Conservation (phyloP, 805 yeast genomes). For the Kodamaea fukazawae region DNA sequence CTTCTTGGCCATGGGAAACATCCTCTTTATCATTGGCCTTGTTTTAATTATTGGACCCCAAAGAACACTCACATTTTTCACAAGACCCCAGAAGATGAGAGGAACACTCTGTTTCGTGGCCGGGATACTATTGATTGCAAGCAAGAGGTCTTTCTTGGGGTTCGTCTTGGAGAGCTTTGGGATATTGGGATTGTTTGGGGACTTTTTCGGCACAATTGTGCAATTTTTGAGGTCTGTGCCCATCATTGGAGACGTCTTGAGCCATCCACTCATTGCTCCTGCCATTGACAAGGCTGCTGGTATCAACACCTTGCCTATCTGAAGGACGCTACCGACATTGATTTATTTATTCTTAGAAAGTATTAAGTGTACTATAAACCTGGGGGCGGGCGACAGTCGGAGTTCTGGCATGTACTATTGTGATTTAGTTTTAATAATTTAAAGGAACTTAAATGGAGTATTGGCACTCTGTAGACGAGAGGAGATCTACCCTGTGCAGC, state of each 20-base stretch:
- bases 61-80: conserved; percentile 76
- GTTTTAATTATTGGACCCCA: conserved; percentile 84
- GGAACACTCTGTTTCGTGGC: conserved; percentile 76
- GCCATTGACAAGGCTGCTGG: conserved; percentile 44
- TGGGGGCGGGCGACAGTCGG: background rate
- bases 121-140: conserved; percentile 74
- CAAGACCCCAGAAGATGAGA: conserved; percentile 81
- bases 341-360: background rate
- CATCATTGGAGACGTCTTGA: conserved; percentile 76
- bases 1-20: conserved; percentile 84
- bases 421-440: background rate
- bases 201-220: conserved; percentile 85
- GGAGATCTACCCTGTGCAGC: background rate
- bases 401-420: background rate
- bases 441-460: background rate
- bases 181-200: conserved; percentile 87
- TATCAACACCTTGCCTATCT: conserved; percentile 40
- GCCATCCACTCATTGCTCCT: conserved; percentile 83
- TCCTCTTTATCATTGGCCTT: conserved; percentile 76
- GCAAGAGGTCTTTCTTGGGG: conserved; percentile 79
- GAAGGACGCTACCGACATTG: conserved; percentile 1
- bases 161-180: conserved; percentile 84
- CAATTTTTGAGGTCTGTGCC: conserved; percentile 88
- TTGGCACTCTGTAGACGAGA: background rate
- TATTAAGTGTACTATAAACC: conserved; percentile 1